phyloP scores from a whole-genome alignment of 371 early-diverging fungal genomes.

The Apophysomyces trapeziformis region DNA sequence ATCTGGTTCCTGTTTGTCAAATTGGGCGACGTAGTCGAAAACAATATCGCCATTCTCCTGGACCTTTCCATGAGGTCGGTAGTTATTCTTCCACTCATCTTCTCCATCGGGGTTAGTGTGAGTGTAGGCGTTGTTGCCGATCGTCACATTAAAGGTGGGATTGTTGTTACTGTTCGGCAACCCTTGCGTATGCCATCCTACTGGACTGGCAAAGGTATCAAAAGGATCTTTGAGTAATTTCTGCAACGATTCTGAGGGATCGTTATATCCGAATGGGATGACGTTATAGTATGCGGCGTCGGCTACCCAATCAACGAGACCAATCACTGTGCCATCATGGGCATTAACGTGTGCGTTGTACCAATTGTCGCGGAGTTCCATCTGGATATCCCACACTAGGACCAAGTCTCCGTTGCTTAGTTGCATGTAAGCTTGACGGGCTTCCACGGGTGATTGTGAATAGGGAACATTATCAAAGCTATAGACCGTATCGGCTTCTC shows the following conservation, averaged over 20 bases:
- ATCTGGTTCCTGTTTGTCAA: constrained; percentile 64
- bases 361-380: constrained; percentile 92
- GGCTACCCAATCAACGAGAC: constrained; percentile 88
- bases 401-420: constrained; percentile 54
- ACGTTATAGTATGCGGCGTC: constrained; percentile 80
- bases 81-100: constrained; percentile 64
- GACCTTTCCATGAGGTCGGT: constrained; percentile 70
- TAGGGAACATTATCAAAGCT: constrained; percentile 58
- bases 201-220: constrained; percentile 72
- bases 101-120: constrained; percentile 58
- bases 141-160: constrained; percentile 72
- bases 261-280: constrained; percentile 87
- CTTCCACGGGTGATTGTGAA: constrained; percentile 61
- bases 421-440: constrained; percentile 61
- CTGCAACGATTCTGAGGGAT: constrained; percentile 78
- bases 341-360: constrained; percentile 86
- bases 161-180: constrained; percentile 33
- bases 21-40: constrained; percentile 81
- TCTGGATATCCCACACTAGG: constrained; percentile 86
- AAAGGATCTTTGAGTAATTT: constrained; percentile 74
- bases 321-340: constrained; percentile 67
- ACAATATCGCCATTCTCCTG: constrained; percentile 49
- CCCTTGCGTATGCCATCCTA: constrained; percentile 77
- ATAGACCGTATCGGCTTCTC: not conserved
- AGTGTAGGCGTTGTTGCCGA: constrained; percentile 57